A percentile compares a stretch with the other conserved stretches of the same genome.
phyloP scores from a whole-genome alignment of 495 filamentous ascomycete genomes.

The Neurospora tetrasperma region DNA sequence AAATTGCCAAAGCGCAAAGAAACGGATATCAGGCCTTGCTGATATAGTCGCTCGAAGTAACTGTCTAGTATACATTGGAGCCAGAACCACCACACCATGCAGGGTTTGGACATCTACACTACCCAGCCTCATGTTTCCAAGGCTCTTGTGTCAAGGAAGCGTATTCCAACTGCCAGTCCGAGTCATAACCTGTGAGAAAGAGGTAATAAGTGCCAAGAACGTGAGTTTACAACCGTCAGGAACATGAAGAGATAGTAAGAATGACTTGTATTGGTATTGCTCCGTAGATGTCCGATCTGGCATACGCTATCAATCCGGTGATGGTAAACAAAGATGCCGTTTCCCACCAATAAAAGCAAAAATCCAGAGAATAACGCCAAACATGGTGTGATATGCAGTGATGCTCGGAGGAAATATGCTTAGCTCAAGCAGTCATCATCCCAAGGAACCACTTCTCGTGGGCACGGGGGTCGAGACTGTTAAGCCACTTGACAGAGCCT shows the following conservation, averaged over 20 bases:
- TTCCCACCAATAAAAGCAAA: neutral
- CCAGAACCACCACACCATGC: neutral
- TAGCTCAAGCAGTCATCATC: constrained; percentile 11
- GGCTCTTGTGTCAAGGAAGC: neutral
- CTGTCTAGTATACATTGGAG: neutral
- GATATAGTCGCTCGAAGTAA: neutral
- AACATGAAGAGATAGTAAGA: neutral
- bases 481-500: constrained; percentile 13
- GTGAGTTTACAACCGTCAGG: neutral
- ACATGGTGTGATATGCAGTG: constrained; percentile 1
- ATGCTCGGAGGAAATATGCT: neutral
- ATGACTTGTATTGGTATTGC: constrained; percentile 1
- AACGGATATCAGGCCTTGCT: neutral
- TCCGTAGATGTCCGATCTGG: neutral
- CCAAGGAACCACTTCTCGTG: constrained; percentile 22
- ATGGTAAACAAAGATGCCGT: neutral
- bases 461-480: constrained; percentile 8
- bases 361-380: constrained; percentile 1
- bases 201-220: neutral
- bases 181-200: neutral
- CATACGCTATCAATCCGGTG: neutral
- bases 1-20: neutral
- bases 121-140: neutral
- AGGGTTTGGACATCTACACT: neutral
- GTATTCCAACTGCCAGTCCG: neutral